A percentile compares a stretch with the other conserved stretches of the same genome.
These are phyloP conservation scores for Globisporangium spiculum DNA, from an alignment of 352 stramenopile genomes.

Conservation along the genomic window DNA sequence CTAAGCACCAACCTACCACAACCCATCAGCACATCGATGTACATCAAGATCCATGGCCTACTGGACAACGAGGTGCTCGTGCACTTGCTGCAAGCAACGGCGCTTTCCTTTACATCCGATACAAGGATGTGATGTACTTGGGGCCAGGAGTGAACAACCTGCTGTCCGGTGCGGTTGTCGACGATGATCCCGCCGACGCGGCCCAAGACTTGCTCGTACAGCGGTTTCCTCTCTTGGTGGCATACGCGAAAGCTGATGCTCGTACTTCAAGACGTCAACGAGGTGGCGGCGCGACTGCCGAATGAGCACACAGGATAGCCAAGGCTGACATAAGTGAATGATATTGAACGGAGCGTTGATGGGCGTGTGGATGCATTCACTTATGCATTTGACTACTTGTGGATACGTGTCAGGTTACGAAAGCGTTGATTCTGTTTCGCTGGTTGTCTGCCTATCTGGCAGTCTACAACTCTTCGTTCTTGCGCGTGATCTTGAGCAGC, in stretches of 20 bases:
- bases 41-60: not conserved
- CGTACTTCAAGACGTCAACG: not conserved
- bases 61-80: not conserved
- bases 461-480: conserved; percentile 50
- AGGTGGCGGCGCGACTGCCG: no score
- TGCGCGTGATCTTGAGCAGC: conserved; percentile 93
- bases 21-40: not conserved
- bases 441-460: not conserved
- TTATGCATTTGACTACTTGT: no score
- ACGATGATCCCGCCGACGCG: not conserved
- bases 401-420: no score
- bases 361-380: no score
- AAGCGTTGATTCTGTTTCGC: not conserved
- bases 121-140: not conserved
- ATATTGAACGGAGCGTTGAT: no score
- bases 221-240: not conserved
- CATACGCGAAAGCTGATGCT: not conserved
- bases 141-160: not conserved
- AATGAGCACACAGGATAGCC: no score
- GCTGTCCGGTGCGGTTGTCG: not conserved
- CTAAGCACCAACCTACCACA: not conserved
- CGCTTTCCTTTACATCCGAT: not conserved
- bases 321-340: no score
- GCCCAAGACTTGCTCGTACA: not conserved
- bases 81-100: not conserved